Base-by-base conservation (phyloP, 1,284 basidiomycete genomes). In the Ceratobasidium sp. region DNA sequence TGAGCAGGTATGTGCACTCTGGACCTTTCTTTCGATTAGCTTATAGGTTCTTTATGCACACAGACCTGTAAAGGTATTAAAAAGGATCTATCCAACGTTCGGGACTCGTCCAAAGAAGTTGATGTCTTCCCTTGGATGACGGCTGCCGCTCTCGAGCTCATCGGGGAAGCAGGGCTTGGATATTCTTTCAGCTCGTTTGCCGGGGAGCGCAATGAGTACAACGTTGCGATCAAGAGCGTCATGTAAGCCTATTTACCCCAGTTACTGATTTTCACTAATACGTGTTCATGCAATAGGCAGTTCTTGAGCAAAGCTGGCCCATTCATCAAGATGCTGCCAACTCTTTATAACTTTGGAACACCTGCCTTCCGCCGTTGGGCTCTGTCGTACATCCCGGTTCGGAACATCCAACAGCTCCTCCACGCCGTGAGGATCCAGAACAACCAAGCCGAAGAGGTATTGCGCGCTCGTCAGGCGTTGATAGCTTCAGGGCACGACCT, bases 161-260 rank as follows among this genome's bases (percentile, higher is more conserved):
- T 85, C 16, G 85, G 84, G 16, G 82, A 83, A 76, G 82, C 84
- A 1, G 80, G 83, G 11, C 78, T 87, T 0, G 85, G 84, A 0
- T 83, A 86, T 76, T 85, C 84, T 1, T 87, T 87, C 75, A 81
- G 84, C 71, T 83, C 84, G 2, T 78, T 87, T 6, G 81, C 84
- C 48, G 79, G 79, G 8, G 77, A 81, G 44, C 83, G 81, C 64
- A 85, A 83, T 73, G 79, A 82, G 0, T 86, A 86, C 75, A 80
- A 83, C 1, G 77, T 79, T 21, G 83, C 85, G 0, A 81, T 86
- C 71, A 83, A 82, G 72, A 81, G 82, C 51, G 75, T 87, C 14
- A 83, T 83, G 85, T 86, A 76, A 51, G 84, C 77, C n/a, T 51
- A n/a, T 53, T 25, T 33, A 82, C 44, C 79, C 79, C 3, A 77